Evolutionary conservation across 2,329 filamentous ascomycete genomes (phyloP), one percentile per base, ranked within the genome.

Genomic region (Aspergillus arachidicola): DNA sequence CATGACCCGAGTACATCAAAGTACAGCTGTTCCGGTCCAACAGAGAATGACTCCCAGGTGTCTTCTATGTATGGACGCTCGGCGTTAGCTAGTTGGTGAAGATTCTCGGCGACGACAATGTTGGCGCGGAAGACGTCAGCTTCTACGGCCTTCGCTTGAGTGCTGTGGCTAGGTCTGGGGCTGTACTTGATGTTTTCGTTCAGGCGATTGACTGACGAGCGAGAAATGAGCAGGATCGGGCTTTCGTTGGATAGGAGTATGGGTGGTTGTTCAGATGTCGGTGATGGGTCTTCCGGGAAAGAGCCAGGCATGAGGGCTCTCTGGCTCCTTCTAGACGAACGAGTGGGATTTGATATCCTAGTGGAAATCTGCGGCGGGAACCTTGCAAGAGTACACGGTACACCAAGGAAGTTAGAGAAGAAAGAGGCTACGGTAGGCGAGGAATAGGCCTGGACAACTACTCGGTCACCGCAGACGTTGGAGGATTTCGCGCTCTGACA

Each of bases 221-320:
- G 85, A 23, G 92, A 93, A 61, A 98, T 89, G 54, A 92, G 86
- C 0, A 99, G 85, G 51, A 99, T 96, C 0, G 95, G 94, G 59
- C 93, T 96, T 77, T 98, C 95, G 75, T 99, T 99, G 28, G 94
- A 91, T 3, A 99, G 82, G 0, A 95, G 81, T 38, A 98, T 93
- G 4, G 88, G 73, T 53, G 68, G 71, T 19, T 63, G 65, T 70
- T 71, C 88, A 82, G 30, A 84, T 21, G 84, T 84, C 1, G 83
- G 80, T 46, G 34, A 67, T n/a, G 72, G 64, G 65, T 77, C 75
- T 68, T 71, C 67, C 1, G 85, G 86, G 65, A 86, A 88, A 23
- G 84, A 81, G 4, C 84, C 85, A 10, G 86, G 85, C 71, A 87
- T 80, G 55, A 59, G 57, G 1, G 67, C 78, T 41, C 58, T 58